These are phyloP conservation scores for Hygrophila difformis DNA, from an alignment of 257 asterid genomes.

Conservation along the genomic window DNA sequence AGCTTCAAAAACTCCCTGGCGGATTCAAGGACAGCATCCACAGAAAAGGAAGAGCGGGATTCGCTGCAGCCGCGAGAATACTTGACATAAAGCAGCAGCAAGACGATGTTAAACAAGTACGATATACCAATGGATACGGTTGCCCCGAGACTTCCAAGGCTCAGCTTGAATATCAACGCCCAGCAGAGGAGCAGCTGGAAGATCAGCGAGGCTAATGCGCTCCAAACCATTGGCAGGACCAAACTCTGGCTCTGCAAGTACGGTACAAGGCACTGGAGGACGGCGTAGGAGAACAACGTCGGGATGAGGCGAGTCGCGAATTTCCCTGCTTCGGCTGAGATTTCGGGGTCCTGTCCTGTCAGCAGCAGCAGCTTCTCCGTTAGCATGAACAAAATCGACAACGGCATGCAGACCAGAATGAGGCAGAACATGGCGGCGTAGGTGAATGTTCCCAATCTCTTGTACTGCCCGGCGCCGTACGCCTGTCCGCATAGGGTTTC, in stretches of 20 bases:
- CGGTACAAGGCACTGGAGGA: conserved; percentile 35
- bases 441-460: too few relatives aligned
- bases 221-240: too few relatives aligned
- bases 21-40: conserved; percentile 32
- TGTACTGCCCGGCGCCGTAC: too few relatives aligned
- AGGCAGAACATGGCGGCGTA: conserved; percentile 32
- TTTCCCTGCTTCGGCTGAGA: conserved; percentile 42
- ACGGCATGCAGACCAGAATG: conserved; percentile 30
- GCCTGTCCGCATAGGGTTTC: too few relatives aligned
- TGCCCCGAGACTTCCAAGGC: conserved; percentile 61
- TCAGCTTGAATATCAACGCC: conserved; percentile 45
- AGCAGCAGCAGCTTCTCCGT: conserved; percentile 27
- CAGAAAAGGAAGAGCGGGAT: conserved; percentile 27
- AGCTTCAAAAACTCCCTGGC: conserved; percentile 49
- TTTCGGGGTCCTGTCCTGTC: conserved; percentile 41
- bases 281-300: conserved; percentile 36
- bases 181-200: conserved; percentile 60
- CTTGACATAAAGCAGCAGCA: conserved; percentile 42
- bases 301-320: conserved; percentile 37
- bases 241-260: too few relatives aligned
- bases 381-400: conserved; percentile 32
- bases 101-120: conserved; percentile 54
- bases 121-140: conserved; percentile 61
- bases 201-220: conserved; percentile 42
- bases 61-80: conserved; percentile 44